Conservation (phyloP, 2,329 filamentous ascomycete species). For the Diaporthe ampelina region DNA sequence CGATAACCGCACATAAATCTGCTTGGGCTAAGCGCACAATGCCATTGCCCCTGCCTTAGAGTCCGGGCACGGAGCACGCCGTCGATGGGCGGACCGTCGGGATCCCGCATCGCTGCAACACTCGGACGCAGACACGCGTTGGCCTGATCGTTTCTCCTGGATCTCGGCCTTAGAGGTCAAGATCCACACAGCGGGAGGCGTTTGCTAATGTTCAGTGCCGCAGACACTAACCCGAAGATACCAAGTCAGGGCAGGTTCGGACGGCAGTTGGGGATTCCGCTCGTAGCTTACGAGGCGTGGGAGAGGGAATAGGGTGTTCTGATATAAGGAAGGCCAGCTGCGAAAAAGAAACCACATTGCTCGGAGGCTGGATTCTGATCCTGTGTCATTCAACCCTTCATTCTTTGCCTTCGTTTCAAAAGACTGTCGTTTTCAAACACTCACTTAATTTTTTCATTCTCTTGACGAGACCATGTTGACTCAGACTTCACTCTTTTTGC, state of each 20-base stretch:
- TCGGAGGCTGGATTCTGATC: rapidly evolving
- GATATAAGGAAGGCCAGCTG: neutral
- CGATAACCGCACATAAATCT: neutral
- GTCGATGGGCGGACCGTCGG: slow-evolving; percentile 22
- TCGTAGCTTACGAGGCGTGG: neutral
- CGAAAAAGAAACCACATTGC: rapidly evolving
- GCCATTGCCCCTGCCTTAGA: slow-evolving; percentile 30
- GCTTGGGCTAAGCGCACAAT: slow-evolving; percentile 7
- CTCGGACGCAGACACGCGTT: slow-evolving; percentile 8
- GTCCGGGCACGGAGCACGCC: slow-evolving; percentile 8
- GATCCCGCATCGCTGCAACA: slow-evolving; percentile 1
- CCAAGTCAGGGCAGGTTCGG: neutral
- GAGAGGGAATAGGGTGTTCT: neutral
- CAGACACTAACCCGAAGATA: neutral
- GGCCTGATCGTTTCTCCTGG: neutral
- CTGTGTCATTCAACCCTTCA: neutral
- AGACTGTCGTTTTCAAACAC: neutral
- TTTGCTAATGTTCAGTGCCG: neutral
- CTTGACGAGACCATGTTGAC: slow-evolving; percentile 21
- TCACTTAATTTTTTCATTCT: neutral
- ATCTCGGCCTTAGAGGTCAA: neutral
- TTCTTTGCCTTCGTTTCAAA: slow-evolving; percentile 1
- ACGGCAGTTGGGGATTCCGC: neutral
- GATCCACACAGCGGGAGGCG: too few relatives aligned
- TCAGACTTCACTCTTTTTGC: slow-evolving; percentile 11